Evolutionary conservation across 2,329 filamentous ascomycete genomes (phyloP).

Genomic region (Pyricularia grisea): DNA sequence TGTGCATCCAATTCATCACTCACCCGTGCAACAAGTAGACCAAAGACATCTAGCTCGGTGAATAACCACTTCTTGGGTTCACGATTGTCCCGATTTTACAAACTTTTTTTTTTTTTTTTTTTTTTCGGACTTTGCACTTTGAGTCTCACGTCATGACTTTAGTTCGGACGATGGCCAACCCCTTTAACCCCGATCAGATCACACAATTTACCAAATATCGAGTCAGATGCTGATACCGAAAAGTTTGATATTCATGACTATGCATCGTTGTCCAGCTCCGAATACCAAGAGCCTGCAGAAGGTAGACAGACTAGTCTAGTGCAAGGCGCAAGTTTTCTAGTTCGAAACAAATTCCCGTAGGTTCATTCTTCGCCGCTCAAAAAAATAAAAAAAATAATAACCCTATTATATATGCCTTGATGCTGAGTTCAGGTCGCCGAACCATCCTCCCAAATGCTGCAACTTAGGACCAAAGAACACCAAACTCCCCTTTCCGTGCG

Average conservation of each 20-base stretch:
- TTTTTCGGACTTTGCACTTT: background rate
- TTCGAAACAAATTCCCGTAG: background rate
- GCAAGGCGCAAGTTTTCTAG: background rate
- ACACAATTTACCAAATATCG: background rate
- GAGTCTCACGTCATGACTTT: background rate
- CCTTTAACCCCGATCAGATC: background rate
- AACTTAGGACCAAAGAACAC: background rate
- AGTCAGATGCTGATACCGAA: background rate
- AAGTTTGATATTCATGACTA: background rate
- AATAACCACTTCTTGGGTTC: background rate
- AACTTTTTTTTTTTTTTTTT: background rate
- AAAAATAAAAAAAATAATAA: background rate
- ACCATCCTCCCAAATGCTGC: background rate
- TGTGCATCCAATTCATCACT: background rate
- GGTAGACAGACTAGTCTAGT: background rate
- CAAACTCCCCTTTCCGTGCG: background rate
- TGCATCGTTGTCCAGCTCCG: background rate
- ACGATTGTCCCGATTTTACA: background rate
- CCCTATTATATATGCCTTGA: background rate
- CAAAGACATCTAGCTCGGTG: background rate
- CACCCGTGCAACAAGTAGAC: background rate
- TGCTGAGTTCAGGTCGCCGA: background rate
- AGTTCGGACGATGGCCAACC: background rate
- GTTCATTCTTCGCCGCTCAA: background rate
- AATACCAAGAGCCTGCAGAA: background rate